Percentiles rank a stretch among this genome's conserved stretches.
phyloP scores from a whole-genome alignment of 106 monocot species.

The Apostasia shenzhenica region DNA sequence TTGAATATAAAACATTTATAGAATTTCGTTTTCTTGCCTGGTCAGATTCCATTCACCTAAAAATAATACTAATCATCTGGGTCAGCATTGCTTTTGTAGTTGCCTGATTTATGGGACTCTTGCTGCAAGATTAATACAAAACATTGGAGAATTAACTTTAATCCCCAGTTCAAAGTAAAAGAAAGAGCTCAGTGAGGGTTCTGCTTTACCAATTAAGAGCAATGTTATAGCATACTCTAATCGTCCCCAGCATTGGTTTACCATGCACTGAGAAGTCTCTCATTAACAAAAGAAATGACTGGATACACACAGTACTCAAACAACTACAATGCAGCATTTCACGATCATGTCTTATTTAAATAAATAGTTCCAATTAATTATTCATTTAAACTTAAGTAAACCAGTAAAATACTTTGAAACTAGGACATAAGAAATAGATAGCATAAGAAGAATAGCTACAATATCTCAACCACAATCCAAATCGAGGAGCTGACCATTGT shows the following conservation, averaged over 20 bases:
- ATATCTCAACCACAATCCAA: too few relatives aligned
- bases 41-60: slow-evolving; percentile 91
- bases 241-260: slow-evolving; percentile 75
- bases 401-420: too few relatives aligned
- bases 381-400: too few relatives aligned
- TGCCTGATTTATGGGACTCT: slow-evolving; percentile 93
- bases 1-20: slow-evolving; percentile 3
- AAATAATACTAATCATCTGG: slow-evolving; percentile 89
- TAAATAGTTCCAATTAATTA: too few relatives aligned
- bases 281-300: not conserved
- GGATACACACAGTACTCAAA: not conserved
- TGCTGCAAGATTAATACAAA: slow-evolving; percentile 36
- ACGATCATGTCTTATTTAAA: too few relatives aligned
- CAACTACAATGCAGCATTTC: not conserved
- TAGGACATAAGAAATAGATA: too few relatives aligned
- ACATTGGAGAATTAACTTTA: slow-evolving; percentile 3
- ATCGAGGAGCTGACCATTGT: not conserved
- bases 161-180: not conserved
- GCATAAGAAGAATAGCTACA: too few relatives aligned
- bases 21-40: slow-evolving; percentile 30
- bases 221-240: slow-evolving; percentile 94
- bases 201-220: slow-evolving; percentile 76
- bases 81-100: slow-evolving; percentile 98
- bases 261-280: slow-evolving; percentile 66
- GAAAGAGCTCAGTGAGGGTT: not conserved